Evolutionary conservation across 345 rosid species (phyloP).

Genomic region (Barbarea vulgaris): DNA sequence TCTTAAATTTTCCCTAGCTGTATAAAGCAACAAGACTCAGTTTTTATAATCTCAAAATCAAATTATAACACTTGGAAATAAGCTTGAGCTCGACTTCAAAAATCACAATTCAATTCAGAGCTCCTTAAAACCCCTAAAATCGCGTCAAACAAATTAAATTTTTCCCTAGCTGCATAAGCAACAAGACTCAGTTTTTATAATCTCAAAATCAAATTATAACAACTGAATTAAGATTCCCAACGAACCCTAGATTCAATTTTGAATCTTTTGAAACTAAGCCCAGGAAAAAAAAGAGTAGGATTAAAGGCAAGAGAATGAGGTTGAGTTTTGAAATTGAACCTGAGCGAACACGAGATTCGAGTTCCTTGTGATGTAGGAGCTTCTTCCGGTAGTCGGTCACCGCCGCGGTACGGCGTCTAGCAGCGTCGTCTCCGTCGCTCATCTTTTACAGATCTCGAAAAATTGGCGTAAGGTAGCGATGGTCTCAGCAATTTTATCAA

Average conservation of each 20-base stretch:
- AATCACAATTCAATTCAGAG: not conserved
- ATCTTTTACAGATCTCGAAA: conserved; percentile 26
- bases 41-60: not conserved
- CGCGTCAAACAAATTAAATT: not conserved
- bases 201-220: not conserved
- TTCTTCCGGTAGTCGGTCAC: conserved; percentile 79
- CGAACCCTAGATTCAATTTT: conserved; percentile 15
- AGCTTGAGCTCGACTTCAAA: not conserved
- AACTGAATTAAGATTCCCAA: not conserved
- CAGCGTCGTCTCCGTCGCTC: conserved; percentile 54
- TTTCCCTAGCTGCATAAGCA: not conserved
- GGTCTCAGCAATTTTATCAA: not conserved
- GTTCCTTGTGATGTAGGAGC: conserved; percentile 85
- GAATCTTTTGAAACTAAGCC: not conserved
- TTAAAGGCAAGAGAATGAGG: not conserved
- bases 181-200: not conserved
- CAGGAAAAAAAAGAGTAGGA: not conserved
- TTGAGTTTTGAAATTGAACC: conserved; percentile 44
- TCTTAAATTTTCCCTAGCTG: conserved; percentile 79
- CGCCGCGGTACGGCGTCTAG: conserved; percentile 59
- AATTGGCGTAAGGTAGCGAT: not conserved
- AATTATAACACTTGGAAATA: not conserved
- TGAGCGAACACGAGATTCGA: conserved; percentile 75
- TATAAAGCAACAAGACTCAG: conserved; percentile 13
- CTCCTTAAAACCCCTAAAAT: not conserved